Percentiles rank a stretch among this genome's conserved stretches.
These are phyloP conservation scores for Thalassia testudinum DNA, from an alignment of 116 monocot species.

Conservation along the genomic window DNA sequence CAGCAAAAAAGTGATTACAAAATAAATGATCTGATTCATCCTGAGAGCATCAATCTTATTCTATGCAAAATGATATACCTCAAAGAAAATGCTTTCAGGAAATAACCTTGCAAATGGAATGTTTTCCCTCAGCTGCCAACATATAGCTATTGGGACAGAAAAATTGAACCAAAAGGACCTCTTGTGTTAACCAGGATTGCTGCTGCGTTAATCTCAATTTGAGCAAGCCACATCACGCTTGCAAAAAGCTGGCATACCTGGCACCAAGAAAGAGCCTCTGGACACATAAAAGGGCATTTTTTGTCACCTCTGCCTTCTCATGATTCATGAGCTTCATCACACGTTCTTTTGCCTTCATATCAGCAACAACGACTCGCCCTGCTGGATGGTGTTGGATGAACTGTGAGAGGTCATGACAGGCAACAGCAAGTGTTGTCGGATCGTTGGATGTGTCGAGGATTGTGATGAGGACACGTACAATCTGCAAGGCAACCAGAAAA, in stretches of 20 bases:
- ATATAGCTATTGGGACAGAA: too few relatives aligned
- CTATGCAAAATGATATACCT: too few relatives aligned
- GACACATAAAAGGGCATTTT: slow-evolving; percentile 70
- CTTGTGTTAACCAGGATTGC: too few relatives aligned
- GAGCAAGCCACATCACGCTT: slow-evolving; percentile 8
- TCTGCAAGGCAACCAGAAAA: slow-evolving; percentile 40
- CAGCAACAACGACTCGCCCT: slow-evolving; percentile 47
- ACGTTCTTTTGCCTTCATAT: slow-evolving; percentile 76
- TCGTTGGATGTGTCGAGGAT: slow-evolving; percentile 73
- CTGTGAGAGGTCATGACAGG: slow-evolving; percentile 82
- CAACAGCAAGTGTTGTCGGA: slow-evolving; percentile 77
- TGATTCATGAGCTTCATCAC: slow-evolving; percentile 97
- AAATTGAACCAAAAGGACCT: too few relatives aligned
- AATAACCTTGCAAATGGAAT: too few relatives aligned
- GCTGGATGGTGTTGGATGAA: slow-evolving; percentile 80
- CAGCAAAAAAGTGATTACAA: too few relatives aligned
- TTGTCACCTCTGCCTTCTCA: slow-evolving; percentile 78
- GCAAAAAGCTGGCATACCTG: slow-evolving; percentile 59
- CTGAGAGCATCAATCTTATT: too few relatives aligned
- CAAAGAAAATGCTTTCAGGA: too few relatives aligned
- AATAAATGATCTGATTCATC: too few relatives aligned
- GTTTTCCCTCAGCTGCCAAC: too few relatives aligned
- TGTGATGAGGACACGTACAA: slow-evolving; percentile 73
- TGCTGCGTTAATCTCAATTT: too few relatives aligned
- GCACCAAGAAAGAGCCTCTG: slow-evolving; percentile 69